Base-by-base conservation (phyloP, 2,329 filamentous ascomycete species). In the Blastomyces emzantsi region DNA sequence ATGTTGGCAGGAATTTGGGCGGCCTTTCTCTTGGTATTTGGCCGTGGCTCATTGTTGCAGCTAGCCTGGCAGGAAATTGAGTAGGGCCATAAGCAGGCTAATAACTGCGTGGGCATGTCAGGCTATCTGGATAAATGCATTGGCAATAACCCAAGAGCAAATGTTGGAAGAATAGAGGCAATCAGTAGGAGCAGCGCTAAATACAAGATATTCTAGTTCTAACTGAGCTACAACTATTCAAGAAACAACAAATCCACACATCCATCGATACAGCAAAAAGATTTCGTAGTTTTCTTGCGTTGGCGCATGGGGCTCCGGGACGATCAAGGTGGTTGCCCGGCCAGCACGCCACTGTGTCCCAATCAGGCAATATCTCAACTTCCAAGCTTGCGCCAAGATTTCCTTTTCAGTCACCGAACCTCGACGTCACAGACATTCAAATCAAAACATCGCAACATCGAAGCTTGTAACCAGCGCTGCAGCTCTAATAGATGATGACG, bases 241-340 rank as follows among this genome's bases (percentile, higher is more conserved):
- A 41, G 1, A 2, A 11, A 41, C 13, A 43, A 19, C 41, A 7
- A 2, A 7, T 41, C 11, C 15, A 41, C 9, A 43, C 43, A 19
- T 19, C 43, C 43, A 45, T 45, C 17, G 0, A 45, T 19, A 47
- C 19, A 11, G 45, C 45, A 47, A 47, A 7, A n/a, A 3, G 7
- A 17, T 7, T 33, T 47, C 6, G 43, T 9, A 47, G 19, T 22
- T 47, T 19, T 45, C n/a, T n/a, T n/a, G n/a, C n/a, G n/a, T n/a
- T n/a, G n/a, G n/a, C n/a, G n/a, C n/a, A n/a, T n/a, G n/a, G n/a
- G n/a, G n/a, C n/a, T n/a, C n/a, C n/a, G n/a, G n/a, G n/a, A n/a
- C n/a, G n/a, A n/a, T n/a, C n/a, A n/a, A n/a, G n/a, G n/a, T 43
- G 67, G 74, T 76, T 76, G 74, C 74, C 71, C 67, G 65, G 73